Evolutionary conservation across 2,329 filamentous ascomycete genomes (phyloP), one percentile per base, ranked within the genome.

Genomic region (Cryphonectria naterciae): DNA sequence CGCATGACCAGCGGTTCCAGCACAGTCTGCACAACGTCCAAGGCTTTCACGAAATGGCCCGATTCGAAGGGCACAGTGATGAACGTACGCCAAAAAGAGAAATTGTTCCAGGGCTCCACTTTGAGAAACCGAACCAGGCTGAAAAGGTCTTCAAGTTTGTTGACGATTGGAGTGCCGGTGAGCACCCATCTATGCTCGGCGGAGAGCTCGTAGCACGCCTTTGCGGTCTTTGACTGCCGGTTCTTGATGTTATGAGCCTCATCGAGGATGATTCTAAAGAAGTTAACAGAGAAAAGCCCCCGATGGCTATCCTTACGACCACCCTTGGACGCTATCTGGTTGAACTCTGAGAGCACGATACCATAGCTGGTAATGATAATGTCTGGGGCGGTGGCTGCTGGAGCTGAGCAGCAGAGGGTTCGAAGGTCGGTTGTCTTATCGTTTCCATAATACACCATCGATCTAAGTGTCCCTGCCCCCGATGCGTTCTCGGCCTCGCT

Each of bases 21-120:
- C 0, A 99, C 95, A 0, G 95, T 99, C 79, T 99, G 96, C 1
- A 99, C 96, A 1, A 99, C 96, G 78, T 98, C 96, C 10, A 99
- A 85, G 0, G 96, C 96, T 5, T 95, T 91, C 75, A 98, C 89
- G 78, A 97, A 98, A 74, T 99, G 93, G 75, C 96, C 96, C 0
- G 94, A 95, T 80, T 99, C 96, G 74, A 99, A 99, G 0, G 96
- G 96, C 1, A 97, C 91, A 0, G 96, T 99, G 77, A 99, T 98
- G 79, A 99, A 99, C 0, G 96, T 98, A 79, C 95, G 95, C 96
- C 96, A 99, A 82, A 97, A 99, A 0, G 95, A 97, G 80, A 99
- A 99, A 79, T 98, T 98, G 77, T 92, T 96, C 96, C 96, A 99
- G 0, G 96, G 96, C 79, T 98, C 95, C 4, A 99, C 96, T 70